Conservation (phyloP, 2,329 filamentous ascomycete genomes). For the Hypocreales sp. region DNA sequence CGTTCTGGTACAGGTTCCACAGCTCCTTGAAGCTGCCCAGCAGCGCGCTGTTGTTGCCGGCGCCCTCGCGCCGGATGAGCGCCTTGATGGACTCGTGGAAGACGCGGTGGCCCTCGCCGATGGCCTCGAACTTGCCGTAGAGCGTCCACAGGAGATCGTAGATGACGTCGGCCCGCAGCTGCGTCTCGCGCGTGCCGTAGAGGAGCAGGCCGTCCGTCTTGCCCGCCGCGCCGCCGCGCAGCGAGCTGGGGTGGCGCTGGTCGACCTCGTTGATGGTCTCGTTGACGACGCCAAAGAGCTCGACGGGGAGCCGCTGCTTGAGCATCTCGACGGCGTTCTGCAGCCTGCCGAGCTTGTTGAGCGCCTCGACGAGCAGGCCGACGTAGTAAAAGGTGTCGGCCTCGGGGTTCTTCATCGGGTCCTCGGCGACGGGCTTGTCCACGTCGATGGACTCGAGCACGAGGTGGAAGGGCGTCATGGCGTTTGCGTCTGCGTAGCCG, state of each 20-base stretch:
- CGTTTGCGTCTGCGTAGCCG: conserved; percentile 27
- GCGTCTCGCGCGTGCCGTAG: conserved; percentile 54
- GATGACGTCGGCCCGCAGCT: conserved; percentile 69
- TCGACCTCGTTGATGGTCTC: conserved; percentile 92
- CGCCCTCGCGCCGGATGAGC: conserved; percentile 68
- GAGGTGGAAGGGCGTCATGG: conserved; percentile 38
- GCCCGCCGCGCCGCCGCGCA: conserved; percentile 38
- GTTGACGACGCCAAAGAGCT: conserved; percentile 85
- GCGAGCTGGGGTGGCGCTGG: conserved; percentile 73
- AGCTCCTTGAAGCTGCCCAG: conserved; percentile 87
- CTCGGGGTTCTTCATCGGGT: conserved; percentile 85
- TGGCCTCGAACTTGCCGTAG: conserved; percentile 94
- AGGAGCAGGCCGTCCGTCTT: conserved; percentile 42
- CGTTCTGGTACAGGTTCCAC: conserved; percentile 96
- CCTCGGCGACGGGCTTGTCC: conserved; percentile 54
- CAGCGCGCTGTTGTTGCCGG: conserved; percentile 46
- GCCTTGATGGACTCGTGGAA: conserved; percentile 85
- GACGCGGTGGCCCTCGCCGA: conserved; percentile 86
- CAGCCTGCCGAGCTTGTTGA: conserved; percentile 78
- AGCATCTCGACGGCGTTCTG: conserved; percentile 79
- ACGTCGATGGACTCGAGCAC: conserved; percentile 47
- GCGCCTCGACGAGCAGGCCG: conserved; percentile 67
- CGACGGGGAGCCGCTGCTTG: conserved; percentile 83
- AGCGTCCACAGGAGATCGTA: conserved; percentile 84
- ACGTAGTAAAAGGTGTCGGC: conserved; percentile 93